Conservation (phyloP, 2,329 filamentous ascomycete species). For the Exophiala viscosa region DNA sequence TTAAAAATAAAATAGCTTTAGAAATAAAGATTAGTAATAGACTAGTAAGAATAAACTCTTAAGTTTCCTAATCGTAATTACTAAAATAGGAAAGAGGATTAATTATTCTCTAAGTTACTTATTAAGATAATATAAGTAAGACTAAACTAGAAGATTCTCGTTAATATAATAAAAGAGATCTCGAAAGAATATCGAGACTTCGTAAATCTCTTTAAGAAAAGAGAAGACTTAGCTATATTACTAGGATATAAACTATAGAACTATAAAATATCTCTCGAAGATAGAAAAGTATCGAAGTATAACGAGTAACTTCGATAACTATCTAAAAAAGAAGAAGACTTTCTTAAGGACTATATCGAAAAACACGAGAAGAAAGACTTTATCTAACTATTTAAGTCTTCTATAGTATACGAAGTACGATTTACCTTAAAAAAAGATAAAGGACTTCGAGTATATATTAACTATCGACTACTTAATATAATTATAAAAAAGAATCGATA, state of each 20-base stretch:
- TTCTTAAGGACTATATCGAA: neutral
- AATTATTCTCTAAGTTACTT: neutral
- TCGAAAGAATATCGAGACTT: neutral
- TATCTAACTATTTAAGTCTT: neutral
- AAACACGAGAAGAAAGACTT: neutral
- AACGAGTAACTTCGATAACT: too few relatives aligned
- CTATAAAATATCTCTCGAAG: neutral
- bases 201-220: neutral
- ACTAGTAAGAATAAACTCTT: neutral
- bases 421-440: neutral
- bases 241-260: neutral
- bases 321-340: neutral
- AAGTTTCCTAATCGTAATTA: neutral
- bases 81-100: neutral
- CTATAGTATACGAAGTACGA: neutral
- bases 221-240: neutral
- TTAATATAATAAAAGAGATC: neutral
- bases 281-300: neutral
- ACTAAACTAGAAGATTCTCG: neutral
- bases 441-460: neutral
- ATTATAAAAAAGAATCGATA: constrained; percentile 1
- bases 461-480: neutral
- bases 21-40: too few relatives aligned
- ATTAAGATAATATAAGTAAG: neutral
- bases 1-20: neutral